Evolutionary conservation across 345 rosid species (phyloP), one percentile per base, ranked within the genome.

Genomic region (Lumnitzera littorea): DNA sequence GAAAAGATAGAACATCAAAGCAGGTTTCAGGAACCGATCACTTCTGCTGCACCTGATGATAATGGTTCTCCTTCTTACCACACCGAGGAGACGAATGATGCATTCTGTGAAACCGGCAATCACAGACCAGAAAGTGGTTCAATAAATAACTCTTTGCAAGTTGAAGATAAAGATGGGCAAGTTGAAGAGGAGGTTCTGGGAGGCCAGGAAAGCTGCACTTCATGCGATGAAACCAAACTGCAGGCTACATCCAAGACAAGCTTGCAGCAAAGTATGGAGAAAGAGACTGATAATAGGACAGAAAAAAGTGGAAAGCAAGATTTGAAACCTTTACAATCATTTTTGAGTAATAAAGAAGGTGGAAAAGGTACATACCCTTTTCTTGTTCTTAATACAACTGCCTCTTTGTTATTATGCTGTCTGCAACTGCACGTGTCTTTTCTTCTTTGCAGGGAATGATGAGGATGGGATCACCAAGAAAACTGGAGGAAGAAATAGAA

Each of bases 371-470:
- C 52, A 72, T 58, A 9, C 43, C 43, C 43, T 9, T 36, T 36
- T 36, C 50, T 48, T 63, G 50, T 53, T 72, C 57, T 47, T 48
- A 43, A 48, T 41, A 56, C 43, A 64, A 24, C 23, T 53, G 15
- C 12, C 50, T 57, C 53, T 72, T 51, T 70, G 46, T 49, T 54
- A 0, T 11, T 51, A 24, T 17, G 15, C 15, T 24, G 15, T 47
- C 48, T 31, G 58, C 14, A 24, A 66, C 15, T 41, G 56, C 54
- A 62, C 50, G 27, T 49, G 48, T 47, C 47, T 51, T 61, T 57
- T 77, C 43, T 63, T 20, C 23, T 43, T 20, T 66, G 70, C 83
- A 88, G 98, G 67, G 29, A 72, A 57, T 60, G 72, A 66, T 36
- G 69, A 68, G 56, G 57, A 12, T 23, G 51, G 55, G 27, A 56